Base-by-base conservation (phyloP, 176 grass and related monocot species). In the Dactylis glomerata region DNA sequence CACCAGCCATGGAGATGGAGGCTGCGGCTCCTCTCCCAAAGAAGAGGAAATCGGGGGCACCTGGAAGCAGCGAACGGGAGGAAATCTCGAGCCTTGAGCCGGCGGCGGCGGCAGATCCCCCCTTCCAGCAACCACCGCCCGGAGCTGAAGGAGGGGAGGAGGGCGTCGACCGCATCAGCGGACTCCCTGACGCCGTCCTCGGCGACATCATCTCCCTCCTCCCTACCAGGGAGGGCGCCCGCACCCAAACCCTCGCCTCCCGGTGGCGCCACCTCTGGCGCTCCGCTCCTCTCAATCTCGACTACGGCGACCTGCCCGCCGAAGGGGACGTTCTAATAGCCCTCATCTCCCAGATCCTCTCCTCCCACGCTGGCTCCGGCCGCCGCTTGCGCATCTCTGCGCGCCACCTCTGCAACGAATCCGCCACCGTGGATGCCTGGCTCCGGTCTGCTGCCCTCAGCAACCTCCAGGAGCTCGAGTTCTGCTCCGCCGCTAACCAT, bases 161-260 rank as follows among this genome's bases (percentile, higher is more conserved):
- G 19, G 45, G 72, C 3, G 27, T 20, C 71, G 72, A 33, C 72
- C 11, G 1, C 36, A 61, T 78, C 55, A 42, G 55, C 36, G n/a
- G 34, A 8, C 14, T 78, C 13, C 76, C 76, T 8, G 76, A 78
- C 55, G 51, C 54, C 34, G 3, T 78, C 55, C 76, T 62, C 13
- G 22, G 32, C 55, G 37, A 14, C 22, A 61, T 78, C 34, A 44
- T 78, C 76, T 62, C 76, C n/a, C 55, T 58, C 36, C 76, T 78
- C 14, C 76, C 54, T 6, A 59, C 34, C 34, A 41, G 30, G 16
- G 62, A 65, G 62, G 62, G 61, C 30, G 61, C 61, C 30, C 62
- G 62, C 62, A 65, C 62, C 30, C 62, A 65, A 65, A 65, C 6
- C 62, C 30, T 65, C 16, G 62, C 62, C 62, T 20, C 62, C 30